Conservation (phyloP, 2,329 filamentous ascomycete species). For the Cladosporium sp. region DNA sequence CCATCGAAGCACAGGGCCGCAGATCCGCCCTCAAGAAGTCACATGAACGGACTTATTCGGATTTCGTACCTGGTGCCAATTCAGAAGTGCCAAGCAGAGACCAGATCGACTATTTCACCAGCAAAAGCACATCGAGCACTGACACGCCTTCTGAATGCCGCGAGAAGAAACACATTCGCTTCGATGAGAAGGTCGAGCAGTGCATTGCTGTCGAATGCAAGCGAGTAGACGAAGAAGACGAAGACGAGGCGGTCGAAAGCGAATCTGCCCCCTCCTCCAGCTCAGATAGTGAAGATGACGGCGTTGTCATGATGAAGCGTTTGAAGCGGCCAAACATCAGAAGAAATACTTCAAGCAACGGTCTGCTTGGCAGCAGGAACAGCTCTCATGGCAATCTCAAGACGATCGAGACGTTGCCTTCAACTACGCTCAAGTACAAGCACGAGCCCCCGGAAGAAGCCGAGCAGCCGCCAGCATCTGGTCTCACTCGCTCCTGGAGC, state of each 20-base stretch:
- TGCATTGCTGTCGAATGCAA: slow-evolving; percentile 92
- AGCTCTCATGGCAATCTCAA: slow-evolving; percentile 59
- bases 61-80: slow-evolving; percentile 61
- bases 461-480: slow-evolving; percentile 12
- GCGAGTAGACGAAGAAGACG: slow-evolving; percentile 61
- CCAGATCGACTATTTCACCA: slow-evolving; percentile 59
- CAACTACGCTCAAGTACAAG: slow-evolving; percentile 77
- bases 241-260: slow-evolving; percentile 33
- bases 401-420: slow-evolving; percentile 82
- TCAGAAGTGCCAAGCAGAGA: slow-evolving; percentile 59
- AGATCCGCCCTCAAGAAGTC: slow-evolving; percentile 71
- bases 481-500: slow-evolving; percentile 12
- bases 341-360: slow-evolving; percentile 32
- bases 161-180: slow-evolving; percentile 84
- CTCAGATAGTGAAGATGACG: slow-evolving; percentile 60
- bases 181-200: slow-evolving; percentile 93
- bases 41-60: slow-evolving; percentile 63
- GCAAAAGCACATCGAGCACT: slow-evolving; percentile 62
- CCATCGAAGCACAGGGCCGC: slow-evolving; percentile 74
- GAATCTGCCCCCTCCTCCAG: slow-evolving; percentile 27
- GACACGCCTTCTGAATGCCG: slow-evolving; percentile 55
- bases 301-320: slow-evolving; percentile 76
- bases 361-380: slow-evolving; percentile 46
- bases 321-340: slow-evolving; percentile 50
- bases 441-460: slow-evolving; percentile 5